phyloP scores from a whole-genome alignment of 768 basidiomycete species.

The Tulasnella sp. region DNA sequence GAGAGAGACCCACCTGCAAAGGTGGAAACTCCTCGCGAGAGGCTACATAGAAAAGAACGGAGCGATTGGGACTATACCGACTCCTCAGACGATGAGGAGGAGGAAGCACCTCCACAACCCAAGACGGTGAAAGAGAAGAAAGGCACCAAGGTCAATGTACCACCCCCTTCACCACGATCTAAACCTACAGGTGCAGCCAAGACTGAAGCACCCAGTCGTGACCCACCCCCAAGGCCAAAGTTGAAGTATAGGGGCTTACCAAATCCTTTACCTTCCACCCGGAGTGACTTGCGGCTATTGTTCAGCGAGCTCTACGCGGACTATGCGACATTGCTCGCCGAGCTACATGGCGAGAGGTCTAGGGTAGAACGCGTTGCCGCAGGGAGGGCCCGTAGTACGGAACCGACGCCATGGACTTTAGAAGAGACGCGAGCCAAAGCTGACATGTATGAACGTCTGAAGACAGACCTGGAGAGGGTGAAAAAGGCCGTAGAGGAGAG shows the following conservation, averaged over 20 bases:
- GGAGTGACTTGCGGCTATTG: background rate
- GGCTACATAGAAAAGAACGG: no score
- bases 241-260: background rate
- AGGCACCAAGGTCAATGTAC: background rate
- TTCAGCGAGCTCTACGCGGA: background rate
- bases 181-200: no score
- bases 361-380: background rate
- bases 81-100: conserved; percentile 4
- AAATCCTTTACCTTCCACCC: background rate
- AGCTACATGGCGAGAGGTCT: background rate
- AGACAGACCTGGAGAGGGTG: background rate
- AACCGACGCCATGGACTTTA: background rate
- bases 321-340: background rate
- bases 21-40: no score
- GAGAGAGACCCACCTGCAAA: no score
- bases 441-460: background rate
- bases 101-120: background rate
- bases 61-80: background rate
- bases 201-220: no score
- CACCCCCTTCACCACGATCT: no score
- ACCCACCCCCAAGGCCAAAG: background rate
- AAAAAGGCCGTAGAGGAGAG: background rate
- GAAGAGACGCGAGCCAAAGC: background rate
- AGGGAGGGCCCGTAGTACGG: background rate
- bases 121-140: background rate